These are phyloP conservation scores for Rosa hybrid DNA, from an alignment of 331 rosid species.

Conservation along the genomic window DNA sequence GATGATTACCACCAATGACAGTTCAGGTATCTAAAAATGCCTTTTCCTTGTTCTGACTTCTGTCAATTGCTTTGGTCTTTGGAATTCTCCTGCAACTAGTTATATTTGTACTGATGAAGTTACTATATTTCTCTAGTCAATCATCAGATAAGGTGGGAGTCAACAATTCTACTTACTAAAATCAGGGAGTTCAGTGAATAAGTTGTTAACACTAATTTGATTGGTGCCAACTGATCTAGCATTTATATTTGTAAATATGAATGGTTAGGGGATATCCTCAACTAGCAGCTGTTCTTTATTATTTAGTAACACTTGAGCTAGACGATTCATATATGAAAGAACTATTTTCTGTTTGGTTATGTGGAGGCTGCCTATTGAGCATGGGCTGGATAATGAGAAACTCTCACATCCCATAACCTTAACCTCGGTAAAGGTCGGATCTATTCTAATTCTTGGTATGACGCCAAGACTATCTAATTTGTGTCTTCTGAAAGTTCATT, in stretches of 20 bases:
- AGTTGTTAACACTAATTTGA: not conserved
- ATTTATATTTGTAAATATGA: not conserved
- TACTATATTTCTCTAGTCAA: not conserved
- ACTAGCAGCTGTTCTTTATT: not conserved
- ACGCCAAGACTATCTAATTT: not conserved
- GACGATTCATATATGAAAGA: not conserved
- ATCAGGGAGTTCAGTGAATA: not conserved
- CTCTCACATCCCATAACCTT: not conserved
- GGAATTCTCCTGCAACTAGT: not conserved
- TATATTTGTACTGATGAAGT: not conserved
- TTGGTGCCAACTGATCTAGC: not conserved
- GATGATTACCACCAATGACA: constrained; percentile 42
- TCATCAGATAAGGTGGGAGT: not conserved
- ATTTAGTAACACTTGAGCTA: not conserved
- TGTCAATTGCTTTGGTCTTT: constrained; percentile 5
- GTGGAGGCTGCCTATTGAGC: not conserved
- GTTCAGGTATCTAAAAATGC: constrained; percentile 41
- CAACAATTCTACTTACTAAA: not conserved
- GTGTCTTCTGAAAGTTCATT: not conserved
- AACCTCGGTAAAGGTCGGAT: not conserved
- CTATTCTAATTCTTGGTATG: not conserved
- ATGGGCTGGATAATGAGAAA: not conserved
- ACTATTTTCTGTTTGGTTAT: not conserved
- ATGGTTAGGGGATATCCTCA: not conserved
- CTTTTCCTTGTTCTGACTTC: constrained; percentile 8